Conservation (phyloP, 2,329 filamentous ascomycete genomes). For the Pseudogymnoascus pannorum region DNA sequence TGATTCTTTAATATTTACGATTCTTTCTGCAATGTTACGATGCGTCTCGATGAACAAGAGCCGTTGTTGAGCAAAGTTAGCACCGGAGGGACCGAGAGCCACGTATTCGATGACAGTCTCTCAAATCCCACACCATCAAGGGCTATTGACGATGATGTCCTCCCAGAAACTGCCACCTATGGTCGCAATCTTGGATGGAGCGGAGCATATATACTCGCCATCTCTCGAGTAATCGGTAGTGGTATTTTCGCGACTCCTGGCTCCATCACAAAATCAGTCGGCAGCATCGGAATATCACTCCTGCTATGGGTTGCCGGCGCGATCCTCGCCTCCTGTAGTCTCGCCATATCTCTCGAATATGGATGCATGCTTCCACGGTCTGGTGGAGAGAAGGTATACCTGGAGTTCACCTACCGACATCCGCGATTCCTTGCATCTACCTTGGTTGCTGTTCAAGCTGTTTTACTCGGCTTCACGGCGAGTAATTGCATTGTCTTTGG, state of each 20-base stretch:
- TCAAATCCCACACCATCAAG: background rate
- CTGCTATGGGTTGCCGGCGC: slow-evolving; percentile 47
- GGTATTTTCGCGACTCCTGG: slow-evolving; percentile 42
- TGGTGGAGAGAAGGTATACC: slow-evolving; percentile 47
- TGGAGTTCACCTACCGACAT: slow-evolving; percentile 44
- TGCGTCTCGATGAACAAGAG: background rate
- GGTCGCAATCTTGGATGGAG: slow-evolving; percentile 20
- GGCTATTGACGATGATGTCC: background rate
- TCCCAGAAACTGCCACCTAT: background rate
- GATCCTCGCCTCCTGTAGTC: slow-evolving; percentile 36
- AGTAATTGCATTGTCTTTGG: slow-evolving; percentile 47
- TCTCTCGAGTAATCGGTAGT: slow-evolving; percentile 24
- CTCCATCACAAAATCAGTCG: slow-evolving; percentile 57
- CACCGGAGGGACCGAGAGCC: background rate
- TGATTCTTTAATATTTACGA: background rate
- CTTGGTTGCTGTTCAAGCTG: slow-evolving; percentile 43
- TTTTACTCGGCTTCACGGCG: slow-evolving; percentile 44
- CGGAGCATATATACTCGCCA: slow-evolving; percentile 25
- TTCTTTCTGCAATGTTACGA: background rate
- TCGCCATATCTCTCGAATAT: slow-evolving; percentile 39
- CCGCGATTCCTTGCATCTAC: slow-evolving; percentile 47
- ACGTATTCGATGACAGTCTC: background rate
- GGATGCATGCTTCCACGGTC: slow-evolving; percentile 39
- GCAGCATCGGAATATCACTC: slow-evolving; percentile 51
- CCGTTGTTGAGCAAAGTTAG: slow-evolving; percentile 6